These are phyloP conservation scores for Lachnellula occidentalis DNA, from an alignment of 2,329 filamentous ascomycete genomes.

Conservation along the genomic window DNA sequence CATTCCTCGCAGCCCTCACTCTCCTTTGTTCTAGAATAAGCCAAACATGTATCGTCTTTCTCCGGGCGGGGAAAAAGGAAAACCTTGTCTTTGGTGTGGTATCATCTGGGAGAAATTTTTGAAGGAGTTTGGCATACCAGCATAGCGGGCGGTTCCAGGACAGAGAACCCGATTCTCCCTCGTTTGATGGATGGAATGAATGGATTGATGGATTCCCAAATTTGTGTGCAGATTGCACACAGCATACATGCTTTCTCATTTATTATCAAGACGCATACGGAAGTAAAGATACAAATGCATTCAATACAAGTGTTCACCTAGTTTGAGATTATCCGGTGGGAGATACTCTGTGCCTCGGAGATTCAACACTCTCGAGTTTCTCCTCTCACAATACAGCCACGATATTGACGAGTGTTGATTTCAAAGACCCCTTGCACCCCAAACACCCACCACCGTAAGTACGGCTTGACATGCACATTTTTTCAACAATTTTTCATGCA, in stretches of 20 bases:
- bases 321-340: background rate
- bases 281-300: background rate
- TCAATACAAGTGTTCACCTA: too few relatives aligned
- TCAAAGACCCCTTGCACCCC: too few relatives aligned
- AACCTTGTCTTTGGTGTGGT: conserved; percentile 6
- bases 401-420: too few relatives aligned
- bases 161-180: background rate
- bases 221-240: conserved; percentile 1
- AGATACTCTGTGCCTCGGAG: too few relatives aligned
- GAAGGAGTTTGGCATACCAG: conserved; percentile 26
- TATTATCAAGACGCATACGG: background rate
- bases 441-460: too few relatives aligned
- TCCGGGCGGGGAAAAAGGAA: conserved; percentile 8
- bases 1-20: background rate
- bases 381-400: too few relatives aligned
- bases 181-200: background rate
- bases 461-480: too few relatives aligned
- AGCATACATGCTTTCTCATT: background rate
- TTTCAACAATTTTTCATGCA: too few relatives aligned
- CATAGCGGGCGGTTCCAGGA: conserved; percentile 21
- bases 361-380: too few relatives aligned
- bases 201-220: background rate
- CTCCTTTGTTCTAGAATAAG: conserved; percentile 23
- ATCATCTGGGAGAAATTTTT: conserved; percentile 13
- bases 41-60: conserved; percentile 10